Conservation (phyloP, 2,329 filamentous ascomycete species). For the Trichoderma hamatum region DNA sequence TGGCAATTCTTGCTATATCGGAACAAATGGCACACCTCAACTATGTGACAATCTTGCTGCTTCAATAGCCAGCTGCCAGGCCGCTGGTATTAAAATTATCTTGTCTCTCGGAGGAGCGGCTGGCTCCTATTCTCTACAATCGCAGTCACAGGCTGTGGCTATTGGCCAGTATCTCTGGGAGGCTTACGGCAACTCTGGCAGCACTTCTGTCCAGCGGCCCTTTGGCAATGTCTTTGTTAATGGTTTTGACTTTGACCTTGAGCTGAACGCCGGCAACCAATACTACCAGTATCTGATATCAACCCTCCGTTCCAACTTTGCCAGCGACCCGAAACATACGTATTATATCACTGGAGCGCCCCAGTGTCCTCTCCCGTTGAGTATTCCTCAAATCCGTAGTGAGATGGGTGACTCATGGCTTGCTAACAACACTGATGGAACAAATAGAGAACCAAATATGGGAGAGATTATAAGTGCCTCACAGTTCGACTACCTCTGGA, state of each 20-base stretch:
- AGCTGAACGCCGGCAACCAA: slow-evolving; percentile 40
- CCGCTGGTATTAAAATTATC: slow-evolving; percentile 48
- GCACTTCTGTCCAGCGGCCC: slow-evolving; percentile 43
- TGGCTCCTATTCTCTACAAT: slow-evolving; percentile 40
- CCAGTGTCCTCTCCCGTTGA: slow-evolving; percentile 42
- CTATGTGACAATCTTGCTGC: slow-evolving; percentile 44
- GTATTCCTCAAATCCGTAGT: not conserved
- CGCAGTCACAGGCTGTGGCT: slow-evolving; percentile 25
- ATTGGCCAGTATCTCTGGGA: slow-evolving; percentile 41
- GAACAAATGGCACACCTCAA: not conserved
- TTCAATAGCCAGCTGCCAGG: slow-evolving; percentile 49
- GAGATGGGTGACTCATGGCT: not conserved
- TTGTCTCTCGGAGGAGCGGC: slow-evolving; percentile 48
- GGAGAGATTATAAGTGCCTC: not conserved
- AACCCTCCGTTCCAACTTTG: slow-evolving; percentile 39
- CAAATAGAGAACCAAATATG: not conserved
- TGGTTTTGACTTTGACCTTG: slow-evolving; percentile 56
- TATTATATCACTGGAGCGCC: slow-evolving; percentile 51
- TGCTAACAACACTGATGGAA: not conserved
- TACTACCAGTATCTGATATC: slow-evolving; percentile 41
- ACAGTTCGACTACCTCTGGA: slow-evolving; percentile 37
- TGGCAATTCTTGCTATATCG: slow-evolving; percentile 44
- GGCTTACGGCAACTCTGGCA: slow-evolving; percentile 46
- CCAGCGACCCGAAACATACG: slow-evolving; percentile 23
- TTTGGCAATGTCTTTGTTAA: slow-evolving; percentile 53